phyloP scores from a whole-genome alignment of 148 eudicot species.

The Drosera capensis region DNA sequence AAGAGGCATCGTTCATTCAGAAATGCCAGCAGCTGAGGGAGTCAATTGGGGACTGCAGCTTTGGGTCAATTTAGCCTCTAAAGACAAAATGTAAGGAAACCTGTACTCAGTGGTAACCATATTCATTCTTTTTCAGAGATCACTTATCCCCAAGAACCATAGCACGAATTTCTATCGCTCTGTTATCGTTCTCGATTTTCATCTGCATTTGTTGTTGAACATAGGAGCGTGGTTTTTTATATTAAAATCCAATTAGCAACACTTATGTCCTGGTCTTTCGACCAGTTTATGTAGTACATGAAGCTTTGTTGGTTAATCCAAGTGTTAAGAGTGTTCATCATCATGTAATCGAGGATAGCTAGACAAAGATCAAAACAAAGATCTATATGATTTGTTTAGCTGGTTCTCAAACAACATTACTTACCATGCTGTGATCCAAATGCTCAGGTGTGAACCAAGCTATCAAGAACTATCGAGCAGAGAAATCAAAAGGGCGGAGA shows the following conservation, averaged over 20 bases:
- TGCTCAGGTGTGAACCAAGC: constrained; percentile 85
- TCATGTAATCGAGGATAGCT: no score
- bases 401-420: background rate
- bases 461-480: constrained; percentile 61
- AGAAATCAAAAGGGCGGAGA: constrained; percentile 46
- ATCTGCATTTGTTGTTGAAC: no score
- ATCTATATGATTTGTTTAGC: background rate
- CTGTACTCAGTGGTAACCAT: background rate
- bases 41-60: constrained; percentile 72
- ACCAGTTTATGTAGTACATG: no score
- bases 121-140: background rate
- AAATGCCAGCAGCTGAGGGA: constrained; percentile 84
- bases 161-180: background rate
- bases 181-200: no score
- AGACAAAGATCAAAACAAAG: background rate
- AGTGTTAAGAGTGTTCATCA: no score
- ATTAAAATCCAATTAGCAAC: no score
- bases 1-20: constrained; percentile 90
- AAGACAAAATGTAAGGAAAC: constrained; percentile 65
- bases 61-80: constrained; percentile 83
- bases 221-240: no score
- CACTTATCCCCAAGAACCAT: background rate
- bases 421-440: no score
- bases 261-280: no score
- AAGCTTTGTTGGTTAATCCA: no score